Evolutionary conservation across 208 protist species (phyloP).

Genomic region (Leishmania aethiopica): DNA sequence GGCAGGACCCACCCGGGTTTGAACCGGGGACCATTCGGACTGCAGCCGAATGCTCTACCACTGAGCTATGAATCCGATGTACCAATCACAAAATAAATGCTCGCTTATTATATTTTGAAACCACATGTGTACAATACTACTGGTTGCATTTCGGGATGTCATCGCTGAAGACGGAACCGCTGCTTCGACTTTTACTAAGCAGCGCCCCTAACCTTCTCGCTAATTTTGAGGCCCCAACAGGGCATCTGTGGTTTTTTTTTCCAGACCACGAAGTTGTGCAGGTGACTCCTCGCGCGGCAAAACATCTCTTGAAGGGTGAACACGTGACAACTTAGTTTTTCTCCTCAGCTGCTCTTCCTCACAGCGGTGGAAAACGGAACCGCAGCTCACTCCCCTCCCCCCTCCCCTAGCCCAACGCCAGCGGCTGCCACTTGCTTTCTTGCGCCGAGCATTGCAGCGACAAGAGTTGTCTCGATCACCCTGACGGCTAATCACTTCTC

Average conservation of each 20-base stretch:
- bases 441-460: too few relatives aligned
- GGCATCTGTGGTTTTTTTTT: background rate
- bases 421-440: too few relatives aligned
- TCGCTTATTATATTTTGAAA: accelerated
- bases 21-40: constrained; percentile 95
- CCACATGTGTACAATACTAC: too few relatives aligned
- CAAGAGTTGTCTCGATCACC: too few relatives aligned
- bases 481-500: too few relatives aligned
- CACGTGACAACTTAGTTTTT: background rate
- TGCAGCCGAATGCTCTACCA: constrained; percentile 95
- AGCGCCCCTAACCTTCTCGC: constrained; percentile 34
- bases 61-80: constrained; percentile 89
- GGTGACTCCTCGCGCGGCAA: background rate
- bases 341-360: background rate
- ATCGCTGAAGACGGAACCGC: too few relatives aligned
- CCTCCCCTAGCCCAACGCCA: background rate
- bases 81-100: too few relatives aligned
- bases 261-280: background rate
- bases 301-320: background rate
- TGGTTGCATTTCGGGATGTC: too few relatives aligned
- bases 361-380: too few relatives aligned
- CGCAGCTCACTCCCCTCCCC: background rate
- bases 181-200: constrained; percentile 90
- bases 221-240: constrained; percentile 42
- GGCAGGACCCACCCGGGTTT: constrained; percentile 93